Evolutionary conservation across 2,329 filamentous ascomycete genomes (phyloP), one percentile per base, ranked within the genome.

Genomic region (Aspergillus terreus): DNA sequence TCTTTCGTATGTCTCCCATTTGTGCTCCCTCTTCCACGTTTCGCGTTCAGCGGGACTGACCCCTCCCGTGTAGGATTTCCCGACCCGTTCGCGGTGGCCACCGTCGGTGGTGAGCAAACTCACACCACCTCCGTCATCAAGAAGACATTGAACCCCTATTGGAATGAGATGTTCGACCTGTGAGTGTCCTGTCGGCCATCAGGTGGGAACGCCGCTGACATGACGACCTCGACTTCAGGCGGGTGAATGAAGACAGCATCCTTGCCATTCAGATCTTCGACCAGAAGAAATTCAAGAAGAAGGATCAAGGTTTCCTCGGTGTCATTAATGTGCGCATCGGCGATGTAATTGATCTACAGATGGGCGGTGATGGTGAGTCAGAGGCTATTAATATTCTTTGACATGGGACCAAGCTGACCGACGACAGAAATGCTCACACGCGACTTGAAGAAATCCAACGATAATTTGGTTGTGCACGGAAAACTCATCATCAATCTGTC

Each of bases 211-310:
- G 14, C 40, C 23, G 35, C 40, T 47, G 44, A 52, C 55, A 42
- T 59, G 49, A 60, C 60, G 49, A 25, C 42, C 50, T 15, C 69
- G 17, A 17, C 52, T 23, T 44, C 17, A 97, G 94, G 78, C 83
- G 83, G 70, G 92, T 90, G 54, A 94, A 87, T 55, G 94, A 99
- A 71, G 92, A 96, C 66, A 95, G 92, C 71, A 96, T 99, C 66
- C 81, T 99, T 44, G 94, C 94, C 6, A 92, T 99, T 44, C 94
- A 99, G 70, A 96, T 99, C 50, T 99, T 99, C 70, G 94, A 99
- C 74, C 94, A 99, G 76, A 96, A 96, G 79, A 99, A 99, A 77
- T 99, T 99, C 78, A 99, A 99, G 81, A 99, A 99, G 84, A 99
- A 97, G 90, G 94, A 99, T 64, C 94, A 99, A 71, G 94, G 94